Evolutionary conservation across 1,284 basidiomycete genomes (phyloP).

Genomic region (Caloboletus firmus): DNA sequence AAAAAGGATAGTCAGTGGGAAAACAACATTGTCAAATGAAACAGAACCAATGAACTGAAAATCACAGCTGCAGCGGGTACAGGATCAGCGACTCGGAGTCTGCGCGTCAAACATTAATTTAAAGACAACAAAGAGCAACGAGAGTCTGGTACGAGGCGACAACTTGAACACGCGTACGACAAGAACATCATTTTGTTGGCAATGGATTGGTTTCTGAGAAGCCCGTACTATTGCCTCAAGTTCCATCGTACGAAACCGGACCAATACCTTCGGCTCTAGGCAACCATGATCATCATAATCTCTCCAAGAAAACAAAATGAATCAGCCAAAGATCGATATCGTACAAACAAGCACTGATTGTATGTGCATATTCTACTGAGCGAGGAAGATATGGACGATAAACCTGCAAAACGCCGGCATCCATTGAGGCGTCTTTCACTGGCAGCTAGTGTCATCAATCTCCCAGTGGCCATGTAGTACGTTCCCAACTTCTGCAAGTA

Average conservation of each 20-base stretch:
- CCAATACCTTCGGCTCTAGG: not conserved
- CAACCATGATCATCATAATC: not conserved
- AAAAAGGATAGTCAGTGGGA: no score
- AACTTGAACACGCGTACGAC: not conserved
- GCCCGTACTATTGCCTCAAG: no score
- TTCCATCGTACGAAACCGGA: not conserved
- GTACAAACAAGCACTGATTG: not conserved
- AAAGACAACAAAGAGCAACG: not conserved
- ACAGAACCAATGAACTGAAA: no score
- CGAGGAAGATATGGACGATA: not conserved
- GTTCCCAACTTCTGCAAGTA: slow-evolving; percentile 16
- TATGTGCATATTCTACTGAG: not conserved
- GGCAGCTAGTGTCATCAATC: slow-evolving; percentile 22
- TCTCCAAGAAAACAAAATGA: not conserved
- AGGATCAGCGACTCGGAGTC: not conserved
- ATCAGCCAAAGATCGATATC: not conserved
- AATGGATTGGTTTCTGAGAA: not conserved
- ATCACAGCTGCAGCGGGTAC: no score
- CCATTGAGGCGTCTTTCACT: not conserved
- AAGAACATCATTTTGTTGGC: not conserved
- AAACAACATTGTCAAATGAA: no score
- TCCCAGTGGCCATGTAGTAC: slow-evolving; percentile 29
- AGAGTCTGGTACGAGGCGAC: not conserved
- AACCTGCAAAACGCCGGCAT: not conserved
- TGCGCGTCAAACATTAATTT: not conserved